Evolutionary conservation across 305 asterid genomes (phyloP), one percentile per base, ranked within the genome.

Genomic region (Fraxinus xanthoxyloides): DNA sequence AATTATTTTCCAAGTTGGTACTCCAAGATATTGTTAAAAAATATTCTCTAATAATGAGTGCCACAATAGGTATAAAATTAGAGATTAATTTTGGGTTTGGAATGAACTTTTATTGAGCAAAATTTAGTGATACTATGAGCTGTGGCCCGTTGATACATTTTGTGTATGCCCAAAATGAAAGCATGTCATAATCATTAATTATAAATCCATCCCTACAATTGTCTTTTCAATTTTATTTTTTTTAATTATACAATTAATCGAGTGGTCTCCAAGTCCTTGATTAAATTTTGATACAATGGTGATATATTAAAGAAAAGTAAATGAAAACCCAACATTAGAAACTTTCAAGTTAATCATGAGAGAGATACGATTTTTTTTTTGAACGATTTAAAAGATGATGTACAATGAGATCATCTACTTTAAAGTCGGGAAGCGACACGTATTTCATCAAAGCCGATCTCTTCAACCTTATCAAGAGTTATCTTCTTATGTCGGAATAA

Each of bases 111-210:
- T 79, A 72, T 35, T 82, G 81, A 75, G 78, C 85, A 17, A 88
- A 77, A 72, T 82, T 82, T 84, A 80, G 85, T 88, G 90, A 86
- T 80, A 81, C 46, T 76, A 35, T 80, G 88, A 46, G 87, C 82
- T 79, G 85, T 81, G 77, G 63, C 30, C 74, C 28, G 17, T 48
- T 79, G 77, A 81, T 69, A 78, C 72, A 65, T 78, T 40, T 72
- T 79, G 75, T 82, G 69, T 79, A 80, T 87, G 78, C 83, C 82
- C 67, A 77, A 84, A 82, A 48, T 51, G 75, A 76, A 81, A 15
- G 7, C 7, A 48, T 23, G 19, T 81, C 75, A 61, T 59, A 21
- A 36, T 56, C 8, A 81, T 69, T 81, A 61, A 81, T 69, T 81
- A 61, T 76, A 65, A 84, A 84, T 82, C 69, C 87, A 82, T 82